Percentiles rank a stretch among this genome's conserved stretches.
Evolutionary conservation across 305 asterid genomes (phyloP).

Genomic region (Fraxinus albicans): DNA sequence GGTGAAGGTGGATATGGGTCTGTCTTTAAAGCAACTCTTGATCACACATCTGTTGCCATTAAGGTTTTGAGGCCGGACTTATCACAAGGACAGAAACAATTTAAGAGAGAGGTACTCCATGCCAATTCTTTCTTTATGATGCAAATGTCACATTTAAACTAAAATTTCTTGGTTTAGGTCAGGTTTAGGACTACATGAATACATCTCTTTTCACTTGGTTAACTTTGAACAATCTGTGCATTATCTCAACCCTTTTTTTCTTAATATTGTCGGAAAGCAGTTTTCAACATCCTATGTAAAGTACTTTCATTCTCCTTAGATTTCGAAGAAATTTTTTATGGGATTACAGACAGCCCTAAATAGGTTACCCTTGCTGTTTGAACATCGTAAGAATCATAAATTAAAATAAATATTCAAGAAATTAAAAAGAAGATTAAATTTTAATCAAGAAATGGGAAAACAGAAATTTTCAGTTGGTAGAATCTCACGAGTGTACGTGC

Average conservation of each 20-base stretch:
- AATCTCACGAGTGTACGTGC: background rate
- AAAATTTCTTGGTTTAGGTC: background rate
- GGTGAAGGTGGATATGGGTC: slow-evolving; percentile 88
- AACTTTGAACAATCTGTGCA: background rate
- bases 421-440: background rate
- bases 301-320: background rate
- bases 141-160: background rate
- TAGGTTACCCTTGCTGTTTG: background rate
- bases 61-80: slow-evolving; percentile 68
- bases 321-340: background rate
- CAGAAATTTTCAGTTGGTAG: background rate
- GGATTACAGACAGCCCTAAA: background rate
- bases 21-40: slow-evolving; percentile 56
- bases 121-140: background rate
- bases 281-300: background rate
- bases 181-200: background rate
- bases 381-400: background rate
- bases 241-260: background rate
- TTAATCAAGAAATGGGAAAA: background rate
- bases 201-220: background rate
- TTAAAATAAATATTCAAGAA: background rate
- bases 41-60: slow-evolving; percentile 67
- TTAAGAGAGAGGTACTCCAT: slow-evolving; percentile 31
- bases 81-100: slow-evolving; percentile 46
- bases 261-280: background rate